Percentiles rank a stretch among this genome's conserved stretches.
Evolutionary conservation across 164 flowering plant species (phyloP).

Genomic region (Annona squamosa): DNA sequence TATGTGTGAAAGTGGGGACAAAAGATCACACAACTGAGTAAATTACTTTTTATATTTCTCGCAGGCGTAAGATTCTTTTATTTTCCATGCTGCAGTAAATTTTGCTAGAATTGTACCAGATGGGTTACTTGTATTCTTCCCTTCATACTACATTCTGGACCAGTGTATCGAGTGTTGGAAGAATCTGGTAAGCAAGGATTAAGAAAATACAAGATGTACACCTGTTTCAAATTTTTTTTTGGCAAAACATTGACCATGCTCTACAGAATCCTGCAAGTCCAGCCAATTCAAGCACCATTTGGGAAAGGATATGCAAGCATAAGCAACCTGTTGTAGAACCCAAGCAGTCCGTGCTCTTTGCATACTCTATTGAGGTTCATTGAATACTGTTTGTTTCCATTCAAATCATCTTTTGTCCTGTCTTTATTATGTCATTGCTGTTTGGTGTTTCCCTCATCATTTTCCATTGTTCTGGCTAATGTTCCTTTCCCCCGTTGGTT

Average conservation of each 20-base stretch:
- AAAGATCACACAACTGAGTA: not conserved
- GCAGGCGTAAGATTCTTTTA: conserved; percentile 5
- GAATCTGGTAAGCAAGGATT: conserved; percentile 39
- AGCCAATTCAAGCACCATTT: conserved; percentile 48
- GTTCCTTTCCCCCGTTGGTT: conserved; percentile 3
- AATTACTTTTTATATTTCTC: conserved; percentile 1
- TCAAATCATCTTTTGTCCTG: not conserved
- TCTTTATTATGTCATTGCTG: not conserved
- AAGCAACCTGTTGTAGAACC: conserved; percentile 96
- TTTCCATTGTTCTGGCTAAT: conserved; percentile 10
- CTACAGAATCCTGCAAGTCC: conserved; percentile 45
- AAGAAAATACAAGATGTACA: not conserved
- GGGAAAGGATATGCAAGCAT: conserved; percentile 93
- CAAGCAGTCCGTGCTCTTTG: conserved; percentile 71
- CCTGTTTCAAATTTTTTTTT: conserved; percentile 4
- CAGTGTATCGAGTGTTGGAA: conserved; percentile 84
- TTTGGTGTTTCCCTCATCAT: not conserved
- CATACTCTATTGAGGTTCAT: conserved; percentile 61
- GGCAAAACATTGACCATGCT: not conserved
- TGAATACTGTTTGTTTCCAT: not conserved
- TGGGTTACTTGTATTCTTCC: conserved; percentile 93
- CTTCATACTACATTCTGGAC: conserved; percentile 85
- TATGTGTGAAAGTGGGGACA: conserved; percentile 19
- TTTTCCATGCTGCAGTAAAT: conserved; percentile 52
- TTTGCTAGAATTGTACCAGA: conserved; percentile 95